These are phyloP conservation scores for Trapa bicornis DNA, from an alignment of 345 rosid genomes.

Conservation along the genomic window DNA sequence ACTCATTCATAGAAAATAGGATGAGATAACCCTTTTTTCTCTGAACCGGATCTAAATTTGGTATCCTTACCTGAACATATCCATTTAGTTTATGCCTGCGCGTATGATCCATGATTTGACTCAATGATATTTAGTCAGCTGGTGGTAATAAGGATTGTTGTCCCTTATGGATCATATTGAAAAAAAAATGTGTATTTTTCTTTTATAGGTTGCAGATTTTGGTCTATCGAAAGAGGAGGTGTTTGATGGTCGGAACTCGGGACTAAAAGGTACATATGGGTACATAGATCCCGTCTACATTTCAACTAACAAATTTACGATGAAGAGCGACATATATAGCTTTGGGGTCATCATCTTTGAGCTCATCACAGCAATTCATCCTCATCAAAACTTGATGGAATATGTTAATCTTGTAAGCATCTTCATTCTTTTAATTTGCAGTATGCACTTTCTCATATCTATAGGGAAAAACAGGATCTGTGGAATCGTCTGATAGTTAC, in stretches of 20 bases:
- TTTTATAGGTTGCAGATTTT: conserved; percentile 78
- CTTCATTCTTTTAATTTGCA: neutral
- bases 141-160: neutral
- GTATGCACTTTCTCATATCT: neutral
- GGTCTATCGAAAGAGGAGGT: conserved; percentile 87
- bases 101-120: neutral
- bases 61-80: neutral
- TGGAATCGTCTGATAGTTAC: neutral
- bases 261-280: conserved; percentile 89
- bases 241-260: conserved; percentile 56
- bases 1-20: neutral
- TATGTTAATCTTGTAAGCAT: conserved; percentile 68
- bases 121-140: neutral
- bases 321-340: conserved; percentile 84
- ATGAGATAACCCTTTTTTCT: neutral
- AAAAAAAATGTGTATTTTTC: neutral
- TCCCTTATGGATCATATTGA: neutral
- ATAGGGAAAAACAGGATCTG: neutral
- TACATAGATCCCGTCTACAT: conserved; percentile 81
- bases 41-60: neutral
- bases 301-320: conserved; percentile 67
- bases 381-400: conserved; percentile 89
- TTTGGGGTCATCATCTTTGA: conserved; percentile 85
- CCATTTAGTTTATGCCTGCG: neutral
- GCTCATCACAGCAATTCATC: conserved; percentile 88